A percentile compares a stretch with the other conserved stretches of the same genome.
Evolutionary conservation across 768 basidiomycete genomes (phyloP).

Genomic region (Agaricus bisporus): DNA sequence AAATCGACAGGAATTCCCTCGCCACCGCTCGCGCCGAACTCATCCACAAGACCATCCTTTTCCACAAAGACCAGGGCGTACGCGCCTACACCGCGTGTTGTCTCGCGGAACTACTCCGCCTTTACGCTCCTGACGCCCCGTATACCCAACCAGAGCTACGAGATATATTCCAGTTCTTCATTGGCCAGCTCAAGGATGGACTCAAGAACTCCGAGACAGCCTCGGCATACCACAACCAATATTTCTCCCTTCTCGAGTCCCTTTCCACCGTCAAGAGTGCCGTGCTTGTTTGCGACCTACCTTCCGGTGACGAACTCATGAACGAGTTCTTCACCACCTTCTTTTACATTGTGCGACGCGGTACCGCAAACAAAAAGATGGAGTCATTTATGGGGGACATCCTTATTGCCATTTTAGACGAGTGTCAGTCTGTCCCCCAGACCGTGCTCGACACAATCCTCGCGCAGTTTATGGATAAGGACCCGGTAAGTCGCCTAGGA

Average conservation of each 20-base stretch:
- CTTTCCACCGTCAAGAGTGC: conserved; percentile 93
- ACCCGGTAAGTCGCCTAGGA: conserved; percentile 43
- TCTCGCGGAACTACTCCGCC: conserved; percentile 85
- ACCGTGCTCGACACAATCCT: conserved; percentile 79
- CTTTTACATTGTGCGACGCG: conserved; percentile 73
- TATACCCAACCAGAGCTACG: conserved; percentile 84
- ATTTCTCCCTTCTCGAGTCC: conserved; percentile 91
- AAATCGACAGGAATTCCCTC: conserved; percentile 71
- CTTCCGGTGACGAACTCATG: conserved; percentile 80
- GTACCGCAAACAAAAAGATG: conserved; percentile 63
- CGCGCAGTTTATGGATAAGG: conserved; percentile 80
- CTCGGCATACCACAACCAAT: conserved; percentile 86
- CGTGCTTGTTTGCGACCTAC: conserved; percentile 89
- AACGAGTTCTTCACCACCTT: conserved; percentile 77
- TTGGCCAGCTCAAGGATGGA: conserved; percentile 71
- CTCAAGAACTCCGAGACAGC: conserved; percentile 74
- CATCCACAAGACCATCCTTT: conserved; percentile 69
- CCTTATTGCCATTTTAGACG: conserved; percentile 84
- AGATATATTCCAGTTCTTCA: conserved; percentile 97
- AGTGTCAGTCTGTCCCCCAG: conserved; percentile 67
- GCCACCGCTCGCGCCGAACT: conserved; percentile 69
- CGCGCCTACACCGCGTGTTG: conserved; percentile 95
- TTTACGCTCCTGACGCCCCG: conserved; percentile 96
- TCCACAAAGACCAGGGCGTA: conserved; percentile 94
- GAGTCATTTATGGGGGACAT: conserved; percentile 87